A percentile compares a stretch with the other conserved stretches of the same genome.
Evolutionary conservation across 805 yeast species (phyloP).

Genomic region (Saccharomycopsis vini): DNA sequence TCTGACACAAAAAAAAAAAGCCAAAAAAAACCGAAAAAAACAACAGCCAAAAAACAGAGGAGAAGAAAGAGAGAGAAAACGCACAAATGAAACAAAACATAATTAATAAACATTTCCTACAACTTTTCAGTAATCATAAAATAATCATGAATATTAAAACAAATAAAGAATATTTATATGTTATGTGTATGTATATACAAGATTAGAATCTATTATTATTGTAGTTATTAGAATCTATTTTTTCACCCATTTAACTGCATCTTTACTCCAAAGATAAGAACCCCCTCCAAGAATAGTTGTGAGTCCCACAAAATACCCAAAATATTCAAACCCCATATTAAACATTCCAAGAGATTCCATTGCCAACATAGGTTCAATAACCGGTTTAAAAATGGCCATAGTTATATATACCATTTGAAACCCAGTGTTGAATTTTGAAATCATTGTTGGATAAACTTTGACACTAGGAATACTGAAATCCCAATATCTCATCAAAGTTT

Average conservation of each 20-base stretch:
- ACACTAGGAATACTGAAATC: constrained; percentile 77
- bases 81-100: too few relatives aligned
- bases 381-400: constrained; percentile 47
- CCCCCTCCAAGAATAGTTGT: constrained; percentile 76
- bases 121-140: too few relatives aligned
- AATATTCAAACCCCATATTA: constrained; percentile 24
- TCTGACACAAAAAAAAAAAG: too few relatives aligned
- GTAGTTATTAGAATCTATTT: too few relatives aligned
- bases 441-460: constrained; percentile 76
- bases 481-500: constrained; percentile 61
- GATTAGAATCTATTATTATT: too few relatives aligned
- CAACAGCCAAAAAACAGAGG: too few relatives aligned
- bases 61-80: too few relatives aligned
- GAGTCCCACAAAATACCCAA: constrained; percentile 49
- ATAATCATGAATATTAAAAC: too few relatives aligned
- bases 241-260: constrained; percentile 44
- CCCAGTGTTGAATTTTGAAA: constrained; percentile 84
- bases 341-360: constrained; percentile 20
- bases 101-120: too few relatives aligned
- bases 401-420: constrained; percentile 89
- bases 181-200: too few relatives aligned
- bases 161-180: too few relatives aligned
- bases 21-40: too few relatives aligned
- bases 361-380: constrained; percentile 29
- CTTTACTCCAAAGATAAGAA: constrained; percentile 61